phyloP scores from a whole-genome alignment of 495 filamentous ascomycete species.

The Penicillium soppii region DNA sequence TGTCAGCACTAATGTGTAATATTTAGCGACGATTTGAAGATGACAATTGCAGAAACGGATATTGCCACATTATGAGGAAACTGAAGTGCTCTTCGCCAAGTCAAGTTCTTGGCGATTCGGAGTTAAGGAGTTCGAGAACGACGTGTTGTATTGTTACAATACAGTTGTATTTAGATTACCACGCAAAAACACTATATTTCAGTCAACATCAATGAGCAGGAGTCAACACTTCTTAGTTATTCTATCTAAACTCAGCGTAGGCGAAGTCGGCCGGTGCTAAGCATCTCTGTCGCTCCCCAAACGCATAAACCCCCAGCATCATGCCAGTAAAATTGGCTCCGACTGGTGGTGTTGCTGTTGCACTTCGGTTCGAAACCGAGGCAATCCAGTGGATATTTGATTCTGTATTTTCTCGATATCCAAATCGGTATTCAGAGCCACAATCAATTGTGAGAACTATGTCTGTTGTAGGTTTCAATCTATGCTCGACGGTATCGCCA shows the following conservation, averaged over 20 bases:
- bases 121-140: no score
- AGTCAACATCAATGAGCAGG: no score
- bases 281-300: constrained; percentile 40
- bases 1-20: neutral
- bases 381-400: constrained; percentile 26
- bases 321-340: constrained; percentile 41
- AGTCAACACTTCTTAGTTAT: neutral
- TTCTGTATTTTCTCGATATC: constrained; percentile 19
- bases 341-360: constrained; percentile 32
- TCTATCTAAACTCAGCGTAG: constrained; percentile 27
- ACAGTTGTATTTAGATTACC: no score
- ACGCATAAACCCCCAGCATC: constrained; percentile 47
- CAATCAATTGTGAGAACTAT: constrained; percentile 28
- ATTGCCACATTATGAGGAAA: no score
- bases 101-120: no score
- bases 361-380: constrained; percentile 20
- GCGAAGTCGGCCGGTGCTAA: constrained; percentile 42
- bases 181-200: no score
- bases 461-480: constrained; percentile 6
- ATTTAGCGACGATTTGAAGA: no score
- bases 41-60: no score
- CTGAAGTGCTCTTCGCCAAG: no score
- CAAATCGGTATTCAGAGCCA: constrained; percentile 29
- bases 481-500: constrained; percentile 11
- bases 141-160: no score